Evolutionary conservation across 441 rosid genomes (phyloP).

Genomic region (Dalechampia spathulata): DNA sequence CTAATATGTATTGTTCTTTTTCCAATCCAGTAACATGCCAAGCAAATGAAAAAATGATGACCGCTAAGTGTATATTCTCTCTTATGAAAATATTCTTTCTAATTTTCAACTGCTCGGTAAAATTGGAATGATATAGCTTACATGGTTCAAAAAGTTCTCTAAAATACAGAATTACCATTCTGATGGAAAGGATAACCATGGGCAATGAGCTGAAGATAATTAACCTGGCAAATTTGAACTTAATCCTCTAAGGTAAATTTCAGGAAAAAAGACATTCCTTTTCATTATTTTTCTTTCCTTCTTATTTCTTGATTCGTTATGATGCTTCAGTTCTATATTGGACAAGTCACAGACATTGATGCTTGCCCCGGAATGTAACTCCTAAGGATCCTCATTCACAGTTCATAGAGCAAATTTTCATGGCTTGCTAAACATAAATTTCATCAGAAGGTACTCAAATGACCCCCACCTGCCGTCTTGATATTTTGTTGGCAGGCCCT

Average conservation of each 20-base stretch:
- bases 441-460: slow-evolving; percentile 11
- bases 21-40: no score
- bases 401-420: background rate
- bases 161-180: background rate
- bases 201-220: no score
- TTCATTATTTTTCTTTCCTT: background rate
- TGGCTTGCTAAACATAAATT: slow-evolving; percentile 1
- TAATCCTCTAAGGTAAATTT: no score
- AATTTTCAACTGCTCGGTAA: background rate
- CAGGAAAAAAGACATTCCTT: no score
- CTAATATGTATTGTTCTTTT: no score
- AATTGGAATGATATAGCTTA: background rate
- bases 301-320: no score
- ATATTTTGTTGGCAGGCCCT: slow-evolving; percentile 74
- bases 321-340: background rate
- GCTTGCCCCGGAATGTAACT: background rate
- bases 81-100: background rate
- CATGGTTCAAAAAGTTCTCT: background rate
- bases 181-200: background rate
- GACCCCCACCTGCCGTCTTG: slow-evolving; percentile 74
- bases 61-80: no score
- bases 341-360: background rate
- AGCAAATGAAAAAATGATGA: no score
- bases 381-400: background rate
- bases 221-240: no score